Evolutionary conservation across 1,284 basidiomycete species (phyloP).

Genomic region (Acaromyces ingoldii): DNA sequence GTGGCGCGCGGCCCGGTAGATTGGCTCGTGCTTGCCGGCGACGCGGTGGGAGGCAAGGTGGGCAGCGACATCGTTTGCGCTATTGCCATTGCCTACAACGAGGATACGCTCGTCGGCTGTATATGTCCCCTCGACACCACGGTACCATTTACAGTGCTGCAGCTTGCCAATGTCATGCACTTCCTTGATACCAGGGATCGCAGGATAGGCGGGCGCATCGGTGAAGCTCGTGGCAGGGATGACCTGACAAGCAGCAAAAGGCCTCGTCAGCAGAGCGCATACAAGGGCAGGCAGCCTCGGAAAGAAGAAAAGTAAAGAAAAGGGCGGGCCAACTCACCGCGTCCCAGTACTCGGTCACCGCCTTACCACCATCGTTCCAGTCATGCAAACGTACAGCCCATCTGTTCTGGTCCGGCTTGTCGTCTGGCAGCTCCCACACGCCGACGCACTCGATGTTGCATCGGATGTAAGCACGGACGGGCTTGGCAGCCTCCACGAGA

Average conservation of each 20-base stretch:
- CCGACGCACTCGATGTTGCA: constrained; percentile 27
- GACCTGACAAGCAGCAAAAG: constrained; percentile 5
- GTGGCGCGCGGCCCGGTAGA: constrained; percentile 19
- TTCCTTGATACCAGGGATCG: constrained; percentile 17
- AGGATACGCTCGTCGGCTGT: constrained; percentile 19
- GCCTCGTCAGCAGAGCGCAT: neutral
- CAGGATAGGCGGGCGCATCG: constrained; percentile 34
- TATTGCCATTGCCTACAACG: constrained; percentile 42
- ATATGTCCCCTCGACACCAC: constrained; percentile 24
- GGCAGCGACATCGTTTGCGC: constrained; percentile 36
- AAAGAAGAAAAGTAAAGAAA: neutral
- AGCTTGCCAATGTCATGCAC: constrained; percentile 17
- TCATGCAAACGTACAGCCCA: constrained; percentile 25
- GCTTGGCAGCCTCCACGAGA: constrained; percentile 19
- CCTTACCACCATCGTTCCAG: constrained; percentile 12
- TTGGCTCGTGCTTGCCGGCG: constrained; percentile 11
- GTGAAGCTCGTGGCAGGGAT: constrained; percentile 36
- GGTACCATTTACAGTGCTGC: constrained; percentile 45
- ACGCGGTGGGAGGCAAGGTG: constrained; percentile 22
- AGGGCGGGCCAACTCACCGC: neutral
- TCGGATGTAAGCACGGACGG: constrained; percentile 14
- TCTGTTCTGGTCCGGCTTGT: neutral
- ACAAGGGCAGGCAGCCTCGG: neutral
- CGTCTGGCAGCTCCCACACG: constrained; percentile 25
- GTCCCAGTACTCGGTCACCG: constrained; percentile 16